Evolutionary conservation across 2,329 filamentous ascomycete species (phyloP).

Genomic region (Exutisphaerella laricina): DNA sequence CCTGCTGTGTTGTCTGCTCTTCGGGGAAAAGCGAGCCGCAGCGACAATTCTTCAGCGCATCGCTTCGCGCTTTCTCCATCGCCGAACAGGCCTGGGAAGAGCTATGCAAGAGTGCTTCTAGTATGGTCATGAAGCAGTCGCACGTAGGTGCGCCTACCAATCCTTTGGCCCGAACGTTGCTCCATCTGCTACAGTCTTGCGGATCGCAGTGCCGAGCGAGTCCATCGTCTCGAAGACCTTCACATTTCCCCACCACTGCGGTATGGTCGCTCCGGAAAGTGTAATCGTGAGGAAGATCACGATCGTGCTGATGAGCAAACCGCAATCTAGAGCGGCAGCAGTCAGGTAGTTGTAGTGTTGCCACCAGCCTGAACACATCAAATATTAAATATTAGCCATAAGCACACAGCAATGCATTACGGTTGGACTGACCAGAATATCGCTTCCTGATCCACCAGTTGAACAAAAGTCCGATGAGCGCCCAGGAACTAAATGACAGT

Average conservation of each 20-base stretch:
- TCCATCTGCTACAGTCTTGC: conserved; percentile 52
- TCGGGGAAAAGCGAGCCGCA: too few species aligned
- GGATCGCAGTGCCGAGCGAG: conserved; percentile 21
- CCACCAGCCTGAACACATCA: conserved; percentile 72
- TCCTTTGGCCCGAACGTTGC: conserved; percentile 57
- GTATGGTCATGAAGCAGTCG: too few species aligned
- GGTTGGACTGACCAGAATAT: too few species aligned
- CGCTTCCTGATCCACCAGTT: too few species aligned
- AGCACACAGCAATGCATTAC: conserved; percentile 79
- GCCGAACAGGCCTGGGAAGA: too few species aligned
- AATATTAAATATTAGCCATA: conserved; percentile 74
- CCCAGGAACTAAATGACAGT: conserved; percentile 55
- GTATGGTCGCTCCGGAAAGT: conserved; percentile 67
- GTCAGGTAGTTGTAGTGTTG: conserved; percentile 88
- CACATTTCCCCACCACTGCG: conserved; percentile 93
- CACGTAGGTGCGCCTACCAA: too few species aligned
- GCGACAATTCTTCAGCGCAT: too few species aligned
- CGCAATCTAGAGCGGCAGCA: conserved; percentile 75
- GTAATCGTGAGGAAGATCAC: conserved; percentile 82
- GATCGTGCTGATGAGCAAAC: conserved; percentile 76
- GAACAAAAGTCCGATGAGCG: too few species aligned
- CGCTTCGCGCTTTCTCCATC: too few species aligned
- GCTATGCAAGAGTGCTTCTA: too few species aligned
- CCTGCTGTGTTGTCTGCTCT: too few species aligned
- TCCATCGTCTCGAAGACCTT: conserved; percentile 40